These are phyloP conservation scores for Craspedostauros australis DNA, from an alignment of 108 stramenopile species.

Conservation along the genomic window DNA sequence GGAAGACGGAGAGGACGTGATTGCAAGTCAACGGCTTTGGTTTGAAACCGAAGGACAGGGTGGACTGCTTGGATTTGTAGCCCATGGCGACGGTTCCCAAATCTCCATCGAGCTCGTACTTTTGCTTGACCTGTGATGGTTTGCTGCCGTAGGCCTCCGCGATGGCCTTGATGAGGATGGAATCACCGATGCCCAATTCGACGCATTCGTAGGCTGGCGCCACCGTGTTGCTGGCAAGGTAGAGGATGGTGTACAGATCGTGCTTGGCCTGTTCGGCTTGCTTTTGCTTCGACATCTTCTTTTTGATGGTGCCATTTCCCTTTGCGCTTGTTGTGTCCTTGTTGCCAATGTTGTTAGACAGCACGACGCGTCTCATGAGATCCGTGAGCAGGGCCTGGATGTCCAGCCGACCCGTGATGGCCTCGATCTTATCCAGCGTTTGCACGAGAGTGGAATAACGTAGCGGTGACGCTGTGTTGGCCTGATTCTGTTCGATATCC, in stretches of 20 bases:
- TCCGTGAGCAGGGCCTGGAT: conserved; percentile 79
- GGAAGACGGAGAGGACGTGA: conserved; percentile 56
- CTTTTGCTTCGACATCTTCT: conserved; percentile 13
- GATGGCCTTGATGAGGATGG: conserved; percentile 92
- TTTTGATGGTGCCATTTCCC: background rate
- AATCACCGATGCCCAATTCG: conserved; percentile 97
- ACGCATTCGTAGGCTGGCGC: conserved; percentile 93
- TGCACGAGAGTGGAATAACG: conserved; percentile 68
- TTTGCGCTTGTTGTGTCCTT: background rate
- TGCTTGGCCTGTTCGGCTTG: too few species aligned
- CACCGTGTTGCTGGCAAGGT: conserved; percentile 84
- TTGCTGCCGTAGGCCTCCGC: conserved; percentile 75
- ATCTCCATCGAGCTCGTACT: conserved; percentile 86
- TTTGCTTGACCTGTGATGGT: conserved; percentile 66
- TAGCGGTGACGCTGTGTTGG: conserved; percentile 8
- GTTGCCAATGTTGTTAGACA: conserved; percentile 5
- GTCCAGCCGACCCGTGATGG: conserved; percentile 70
- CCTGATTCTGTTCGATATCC: background rate
- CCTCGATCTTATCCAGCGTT: conserved; percentile 73
- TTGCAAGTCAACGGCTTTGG: conserved; percentile 63
- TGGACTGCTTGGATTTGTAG: conserved; percentile 81
- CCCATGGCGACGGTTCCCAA: conserved; percentile 88
- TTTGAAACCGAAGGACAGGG: conserved; percentile 64
- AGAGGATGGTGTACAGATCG: conserved; percentile 77
- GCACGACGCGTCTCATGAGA: conserved; percentile 55